These are phyloP conservation scores for Yamadazyma blattariae DNA, from an alignment of 1,139 yeast genomes.

Conservation along the genomic window DNA sequence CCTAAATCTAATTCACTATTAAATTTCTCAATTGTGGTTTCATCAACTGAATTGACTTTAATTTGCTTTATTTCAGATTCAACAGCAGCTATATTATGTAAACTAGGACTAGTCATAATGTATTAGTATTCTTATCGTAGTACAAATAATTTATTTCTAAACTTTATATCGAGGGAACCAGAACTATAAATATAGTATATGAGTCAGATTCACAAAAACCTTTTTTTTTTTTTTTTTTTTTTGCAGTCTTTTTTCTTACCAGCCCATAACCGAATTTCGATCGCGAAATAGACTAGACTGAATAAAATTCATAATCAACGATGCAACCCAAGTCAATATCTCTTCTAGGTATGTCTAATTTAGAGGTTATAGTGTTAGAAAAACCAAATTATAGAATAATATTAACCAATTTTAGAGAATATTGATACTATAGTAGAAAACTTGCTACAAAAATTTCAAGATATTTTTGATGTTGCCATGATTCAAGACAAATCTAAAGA, in stretches of 20 bases:
- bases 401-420: too few species aligned
- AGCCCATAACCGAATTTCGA: not conserved
- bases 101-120: too few species aligned
- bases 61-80: too few species aligned
- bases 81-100: too few species aligned
- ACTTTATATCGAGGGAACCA: not conserved
- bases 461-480: slow-evolving; percentile 41
- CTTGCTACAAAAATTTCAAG: slow-evolving; percentile 41
- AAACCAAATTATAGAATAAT: too few species aligned
- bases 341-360: slow-evolving; percentile 41
- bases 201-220: slow-evolving; percentile 4
- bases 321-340: slow-evolving; percentile 48
- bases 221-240: too few species aligned
- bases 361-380: too few species aligned
- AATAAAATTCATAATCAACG: not conserved
- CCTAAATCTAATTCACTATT: slow-evolving; percentile 8
- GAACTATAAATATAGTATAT: not conserved
- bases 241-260: slow-evolving; percentile 7
- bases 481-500: slow-evolving; percentile 49
- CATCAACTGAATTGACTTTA: slow-evolving; percentile 3
- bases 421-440: slow-evolving; percentile 43
- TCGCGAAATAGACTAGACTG: too few species aligned
- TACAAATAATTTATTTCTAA: too few species aligned
- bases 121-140: not conserved
- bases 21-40: slow-evolving; percentile 8